phyloP scores from a whole-genome alignment of 306 rosid species.

The Biancaea sappan region DNA sequence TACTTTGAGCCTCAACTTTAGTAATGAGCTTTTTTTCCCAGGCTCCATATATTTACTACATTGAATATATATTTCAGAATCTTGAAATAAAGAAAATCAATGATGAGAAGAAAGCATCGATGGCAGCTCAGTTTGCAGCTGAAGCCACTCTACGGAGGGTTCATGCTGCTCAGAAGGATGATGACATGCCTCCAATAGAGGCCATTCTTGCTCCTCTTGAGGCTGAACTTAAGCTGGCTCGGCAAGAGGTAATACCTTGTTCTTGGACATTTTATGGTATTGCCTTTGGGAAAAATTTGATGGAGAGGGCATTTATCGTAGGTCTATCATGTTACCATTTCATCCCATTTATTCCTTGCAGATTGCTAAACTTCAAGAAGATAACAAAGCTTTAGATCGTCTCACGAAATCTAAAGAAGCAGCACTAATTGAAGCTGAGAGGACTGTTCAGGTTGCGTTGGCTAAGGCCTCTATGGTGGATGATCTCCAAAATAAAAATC shows the following conservation, averaged over 20 bases:
- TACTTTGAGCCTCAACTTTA: constrained; percentile 31
- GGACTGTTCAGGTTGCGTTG: constrained; percentile 94
- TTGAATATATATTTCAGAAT: constrained; percentile 66
- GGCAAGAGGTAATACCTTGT: constrained; percentile 74
- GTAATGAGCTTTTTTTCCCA: constrained; percentile 21
- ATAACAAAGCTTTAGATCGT: constrained; percentile 95
- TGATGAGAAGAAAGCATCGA: constrained; percentile 98
- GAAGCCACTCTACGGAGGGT: constrained; percentile 99
- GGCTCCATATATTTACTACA: constrained; percentile 30
- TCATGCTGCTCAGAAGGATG: constrained; percentile 99
- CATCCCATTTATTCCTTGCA: constrained; percentile 42
- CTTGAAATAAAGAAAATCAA: constrained; percentile 98
- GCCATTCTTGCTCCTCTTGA: constrained; percentile 99
- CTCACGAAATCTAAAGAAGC: constrained; percentile 99
- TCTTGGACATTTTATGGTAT: constrained; percentile 21
- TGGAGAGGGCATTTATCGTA: constrained; percentile 13
- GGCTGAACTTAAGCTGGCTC: constrained; percentile 99
- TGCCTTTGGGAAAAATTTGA: constrained; percentile 1
- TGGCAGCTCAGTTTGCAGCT: constrained; percentile 99
- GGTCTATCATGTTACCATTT: constrained; percentile 36
- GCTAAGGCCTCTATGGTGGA: constrained; percentile 99
- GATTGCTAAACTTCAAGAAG: constrained; percentile 99
- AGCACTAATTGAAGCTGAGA: constrained; percentile 94
- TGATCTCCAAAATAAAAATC: constrained; percentile 98
- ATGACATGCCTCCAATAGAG: constrained; percentile 99